These are phyloP conservation scores for Viridothelium virens DNA, from an alignment of 495 filamentous ascomycete species.

Conservation along the genomic window DNA sequence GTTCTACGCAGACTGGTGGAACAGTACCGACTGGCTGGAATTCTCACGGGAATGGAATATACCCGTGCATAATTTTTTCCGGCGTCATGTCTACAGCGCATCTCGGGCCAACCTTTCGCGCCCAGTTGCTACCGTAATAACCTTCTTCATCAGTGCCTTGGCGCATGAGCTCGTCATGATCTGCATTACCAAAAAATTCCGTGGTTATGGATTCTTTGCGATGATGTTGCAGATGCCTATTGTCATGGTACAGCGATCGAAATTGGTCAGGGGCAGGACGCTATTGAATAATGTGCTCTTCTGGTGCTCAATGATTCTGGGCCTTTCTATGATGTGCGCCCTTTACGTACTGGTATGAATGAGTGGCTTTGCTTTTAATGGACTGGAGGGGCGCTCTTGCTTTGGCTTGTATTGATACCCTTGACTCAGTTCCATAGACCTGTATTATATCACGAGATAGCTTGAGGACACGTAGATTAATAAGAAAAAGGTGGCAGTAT, in stretches of 20 bases:
- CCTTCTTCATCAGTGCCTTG: constrained; percentile 79
- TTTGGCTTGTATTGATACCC: too few species aligned
- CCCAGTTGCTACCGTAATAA: constrained; percentile 76
- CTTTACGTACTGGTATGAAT: constrained; percentile 49
- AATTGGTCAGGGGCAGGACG: constrained; percentile 60
- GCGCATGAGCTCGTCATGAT: constrained; percentile 96
- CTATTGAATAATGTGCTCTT: constrained; percentile 89
- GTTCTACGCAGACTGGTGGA: constrained; percentile 98
- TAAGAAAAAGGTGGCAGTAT: background rate
- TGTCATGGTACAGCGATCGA: constrained; percentile 77
- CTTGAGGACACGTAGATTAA: background rate
- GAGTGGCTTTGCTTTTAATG: background rate
- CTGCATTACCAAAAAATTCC: constrained; percentile 93
- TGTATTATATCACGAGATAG: background rate
- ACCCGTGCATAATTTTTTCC: constrained; percentile 95
- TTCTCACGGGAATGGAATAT: constrained; percentile 98
- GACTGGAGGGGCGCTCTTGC: background rate
- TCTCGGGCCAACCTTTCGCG: constrained; percentile 66
- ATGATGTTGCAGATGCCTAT: constrained; percentile 97
- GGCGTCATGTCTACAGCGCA: constrained; percentile 86
- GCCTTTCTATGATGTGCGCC: constrained; percentile 55
- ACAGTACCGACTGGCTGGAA: constrained; percentile 81
- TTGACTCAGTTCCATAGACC: background rate
- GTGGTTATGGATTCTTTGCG: constrained; percentile 85
- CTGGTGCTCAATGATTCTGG: constrained; percentile 92